Evolutionary conservation across 352 stramenopile genomes (phyloP).

Genomic region (Globisporangium orthogonon): DNA sequence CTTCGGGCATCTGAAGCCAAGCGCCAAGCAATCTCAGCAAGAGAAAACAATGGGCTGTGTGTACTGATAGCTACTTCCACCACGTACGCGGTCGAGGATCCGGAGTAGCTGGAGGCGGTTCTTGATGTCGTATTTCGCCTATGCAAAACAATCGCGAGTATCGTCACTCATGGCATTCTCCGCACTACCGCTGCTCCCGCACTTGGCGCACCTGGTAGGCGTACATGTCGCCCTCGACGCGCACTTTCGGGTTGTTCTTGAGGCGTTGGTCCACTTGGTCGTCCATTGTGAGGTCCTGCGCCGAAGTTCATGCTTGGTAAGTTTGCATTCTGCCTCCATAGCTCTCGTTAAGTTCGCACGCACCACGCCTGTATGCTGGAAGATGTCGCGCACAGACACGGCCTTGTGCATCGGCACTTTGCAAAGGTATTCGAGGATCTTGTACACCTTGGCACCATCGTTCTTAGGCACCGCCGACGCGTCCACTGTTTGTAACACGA

Average conservation of each 20-base stretch:
- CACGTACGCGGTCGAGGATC: conserved; percentile 64
- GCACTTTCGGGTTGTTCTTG: conserved; percentile 86
- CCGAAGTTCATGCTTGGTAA: too few species aligned
- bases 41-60: too few species aligned
- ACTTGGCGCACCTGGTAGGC: conserved; percentile 53
- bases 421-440: conserved; percentile 83
- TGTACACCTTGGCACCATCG: conserved; percentile 83
- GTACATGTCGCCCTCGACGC: conserved; percentile 65
- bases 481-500: conserved; percentile 33
- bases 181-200: too few species aligned
- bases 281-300: conserved; percentile 71
- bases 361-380: conserved; percentile 82
- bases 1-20: conserved; percentile 60
- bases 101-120: conserved; percentile 71
- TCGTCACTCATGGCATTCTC: too few species aligned
- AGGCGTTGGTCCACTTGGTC: conserved; percentile 81
- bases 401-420: conserved; percentile 77
- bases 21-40: too few species aligned
- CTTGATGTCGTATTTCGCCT: conserved; percentile 89
- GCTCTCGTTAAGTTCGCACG: conserved; percentile 10
- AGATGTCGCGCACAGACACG: conserved; percentile 61
- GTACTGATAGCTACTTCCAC: too few species aligned
- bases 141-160: background rate
- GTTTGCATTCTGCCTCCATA: too few species aligned
- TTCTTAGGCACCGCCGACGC: conserved; percentile 77